Evolutionary conservation across 208 protist genomes (phyloP).

Genomic region (Wallacemonas sp.): DNA sequence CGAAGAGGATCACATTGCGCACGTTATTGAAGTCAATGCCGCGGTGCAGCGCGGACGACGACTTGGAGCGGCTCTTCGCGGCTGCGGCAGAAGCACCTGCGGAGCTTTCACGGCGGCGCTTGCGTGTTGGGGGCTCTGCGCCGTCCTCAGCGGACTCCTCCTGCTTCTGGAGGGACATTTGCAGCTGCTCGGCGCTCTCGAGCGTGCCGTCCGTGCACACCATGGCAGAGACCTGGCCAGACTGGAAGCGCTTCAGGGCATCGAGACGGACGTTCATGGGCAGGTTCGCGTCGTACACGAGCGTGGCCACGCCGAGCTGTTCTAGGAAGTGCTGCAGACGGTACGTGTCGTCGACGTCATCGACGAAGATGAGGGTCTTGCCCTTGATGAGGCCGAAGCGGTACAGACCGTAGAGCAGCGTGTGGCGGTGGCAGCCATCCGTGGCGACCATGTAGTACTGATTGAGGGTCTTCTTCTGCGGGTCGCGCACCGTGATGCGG

Average conservation of each 20-base stretch:
- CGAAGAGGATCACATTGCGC: constrained; percentile 96
- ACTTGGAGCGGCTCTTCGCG: constrained; percentile 15
- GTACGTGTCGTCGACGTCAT: constrained; percentile 93
- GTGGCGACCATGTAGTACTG: constrained; percentile 91
- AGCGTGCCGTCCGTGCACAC: constrained; percentile 96
- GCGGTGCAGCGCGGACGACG: constrained; percentile 82
- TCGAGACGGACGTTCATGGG: constrained; percentile 96
- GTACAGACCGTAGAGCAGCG: constrained; percentile 94
- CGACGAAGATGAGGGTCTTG: constrained; percentile 97
- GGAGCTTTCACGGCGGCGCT: constrained; percentile 16
- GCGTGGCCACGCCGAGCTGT: constrained; percentile 90
- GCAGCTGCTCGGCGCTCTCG: constrained; percentile 74
- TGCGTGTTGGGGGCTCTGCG: constrained; percentile 11
- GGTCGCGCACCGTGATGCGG: constrained; percentile 52
- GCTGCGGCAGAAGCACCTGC: not conserved
- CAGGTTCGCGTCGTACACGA: constrained; percentile 95
- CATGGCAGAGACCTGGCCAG: constrained; percentile 93
- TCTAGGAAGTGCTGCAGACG: constrained; percentile 96
- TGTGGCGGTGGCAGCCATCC: constrained; percentile 92
- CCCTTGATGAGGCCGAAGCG: constrained; percentile 92
- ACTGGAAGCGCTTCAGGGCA: constrained; percentile 95
- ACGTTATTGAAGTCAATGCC: constrained; percentile 98
- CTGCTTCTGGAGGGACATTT: constrained; percentile 36
- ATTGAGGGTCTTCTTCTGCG: constrained; percentile 52
- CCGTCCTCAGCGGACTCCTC: constrained; percentile 7